Evolutionary conservation across 345 rosid species (phyloP).

Genomic region (Schrenkiella parvula): DNA sequence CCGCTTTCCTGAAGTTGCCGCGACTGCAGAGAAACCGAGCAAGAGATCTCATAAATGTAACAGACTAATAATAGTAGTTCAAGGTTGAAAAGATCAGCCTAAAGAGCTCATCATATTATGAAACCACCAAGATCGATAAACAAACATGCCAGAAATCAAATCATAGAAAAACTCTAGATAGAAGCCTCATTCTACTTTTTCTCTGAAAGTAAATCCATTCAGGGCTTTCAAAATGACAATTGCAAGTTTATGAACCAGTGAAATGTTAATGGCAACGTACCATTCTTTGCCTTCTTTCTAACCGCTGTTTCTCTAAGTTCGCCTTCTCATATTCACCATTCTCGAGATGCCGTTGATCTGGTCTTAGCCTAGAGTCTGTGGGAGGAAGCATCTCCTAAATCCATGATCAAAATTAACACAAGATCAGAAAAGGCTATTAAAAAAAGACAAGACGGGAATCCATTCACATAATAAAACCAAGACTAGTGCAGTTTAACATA

Average conservation of each 20-base stretch:
- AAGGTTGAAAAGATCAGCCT: background rate
- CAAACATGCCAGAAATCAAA: background rate
- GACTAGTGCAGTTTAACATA: constrained; percentile 29
- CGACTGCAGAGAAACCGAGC: constrained; percentile 42
- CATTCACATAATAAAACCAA: background rate
- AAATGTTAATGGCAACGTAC: constrained; percentile 37
- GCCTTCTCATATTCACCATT: constrained; percentile 99
- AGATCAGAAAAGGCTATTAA: background rate
- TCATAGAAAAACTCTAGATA: background rate
- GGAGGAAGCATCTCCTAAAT: constrained; percentile 97
- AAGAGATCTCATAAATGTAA: background rate
- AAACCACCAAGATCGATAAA: too few species aligned
- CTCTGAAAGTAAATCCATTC: background rate
- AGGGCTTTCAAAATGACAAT: background rate
- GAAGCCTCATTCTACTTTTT: background rate
- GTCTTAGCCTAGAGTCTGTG: constrained; percentile 96
- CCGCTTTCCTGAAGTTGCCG: constrained; percentile 89
- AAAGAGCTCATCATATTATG: background rate
- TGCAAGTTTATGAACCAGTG: background rate
- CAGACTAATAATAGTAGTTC: background rate
- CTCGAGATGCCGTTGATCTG: constrained; percentile 96
- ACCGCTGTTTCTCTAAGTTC: constrained; percentile 85
- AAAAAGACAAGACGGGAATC: background rate
- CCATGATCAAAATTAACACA: constrained; percentile 6
- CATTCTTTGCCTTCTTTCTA: constrained; percentile 96